Percentiles rank a stretch among this genome's conserved stretches.
These are phyloP conservation scores for Lecanosticta acicola DNA, from an alignment of 2,329 filamentous ascomycete genomes.

Conservation along the genomic window DNA sequence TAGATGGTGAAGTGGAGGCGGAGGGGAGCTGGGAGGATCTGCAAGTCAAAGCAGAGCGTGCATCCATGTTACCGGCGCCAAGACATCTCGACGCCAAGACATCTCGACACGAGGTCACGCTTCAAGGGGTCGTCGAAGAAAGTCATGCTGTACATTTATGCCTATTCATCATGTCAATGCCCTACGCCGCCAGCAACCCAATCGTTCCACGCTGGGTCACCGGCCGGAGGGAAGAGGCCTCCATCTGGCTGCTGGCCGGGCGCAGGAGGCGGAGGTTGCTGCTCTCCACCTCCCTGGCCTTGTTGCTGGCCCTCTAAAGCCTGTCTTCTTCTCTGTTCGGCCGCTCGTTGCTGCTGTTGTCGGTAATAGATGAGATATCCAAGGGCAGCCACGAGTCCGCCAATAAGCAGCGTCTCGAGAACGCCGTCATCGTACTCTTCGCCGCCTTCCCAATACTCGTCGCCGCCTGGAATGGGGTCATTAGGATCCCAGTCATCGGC, in stretches of 20 bases:
- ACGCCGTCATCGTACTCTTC: constrained; percentile 65
- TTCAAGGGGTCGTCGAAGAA: neutral
- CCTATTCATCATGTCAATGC: constrained; percentile 38
- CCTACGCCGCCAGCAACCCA: constrained; percentile 65
- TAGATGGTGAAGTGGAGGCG: neutral
- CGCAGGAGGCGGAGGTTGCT: constrained; percentile 28
- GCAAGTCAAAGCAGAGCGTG: neutral
- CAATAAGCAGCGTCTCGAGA: constrained; percentile 77
- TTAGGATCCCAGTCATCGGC: constrained; percentile 38
- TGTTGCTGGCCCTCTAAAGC: constrained; percentile 32
- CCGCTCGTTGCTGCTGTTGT: constrained; percentile 55
- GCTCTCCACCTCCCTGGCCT: constrained; percentile 13
- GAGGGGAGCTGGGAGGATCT: too few relatives aligned
- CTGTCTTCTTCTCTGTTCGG: constrained; percentile 43
- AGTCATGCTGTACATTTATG: neutral
- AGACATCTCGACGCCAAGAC: neutral
- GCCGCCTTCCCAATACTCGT: constrained; percentile 54
- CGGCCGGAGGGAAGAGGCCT: constrained; percentile 60
- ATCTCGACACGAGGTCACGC: neutral
- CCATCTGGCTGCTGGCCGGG: constrained; percentile 44
- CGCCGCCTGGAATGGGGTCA: constrained; percentile 48
- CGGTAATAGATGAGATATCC: constrained; percentile 77
- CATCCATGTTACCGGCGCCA: constrained; percentile 1
- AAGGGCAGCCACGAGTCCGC: constrained; percentile 68
- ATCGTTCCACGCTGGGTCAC: constrained; percentile 61